phyloP scores from a whole-genome alignment of 257 asterid genomes.

The Osmanthus fragrans region DNA sequence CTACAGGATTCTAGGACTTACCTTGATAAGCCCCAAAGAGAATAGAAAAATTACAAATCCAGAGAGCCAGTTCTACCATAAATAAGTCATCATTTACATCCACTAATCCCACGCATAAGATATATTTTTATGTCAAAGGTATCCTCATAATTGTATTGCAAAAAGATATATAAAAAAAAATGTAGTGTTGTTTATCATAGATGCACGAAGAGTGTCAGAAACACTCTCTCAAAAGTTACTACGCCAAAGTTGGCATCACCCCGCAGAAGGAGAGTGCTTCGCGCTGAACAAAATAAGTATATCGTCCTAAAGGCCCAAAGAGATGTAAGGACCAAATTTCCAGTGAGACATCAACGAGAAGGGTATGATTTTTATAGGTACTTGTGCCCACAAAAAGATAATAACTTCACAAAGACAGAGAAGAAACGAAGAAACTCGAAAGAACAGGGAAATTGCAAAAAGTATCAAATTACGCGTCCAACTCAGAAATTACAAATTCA shows the following conservation, averaged over 20 bases:
- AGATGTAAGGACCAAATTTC: not conserved
- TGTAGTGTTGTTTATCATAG: not conserved
- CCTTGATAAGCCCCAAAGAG: not conserved
- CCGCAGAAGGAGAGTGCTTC: not conserved
- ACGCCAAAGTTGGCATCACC: not conserved
- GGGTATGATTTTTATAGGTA: not conserved
- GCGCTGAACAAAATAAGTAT: not conserved
- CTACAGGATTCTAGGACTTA: constrained; percentile 19
- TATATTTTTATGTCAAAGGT: not conserved
- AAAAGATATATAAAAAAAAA: not conserved
- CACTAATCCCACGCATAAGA: constrained; percentile 6
- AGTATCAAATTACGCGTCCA: constrained; percentile 11
- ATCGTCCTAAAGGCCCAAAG: not conserved
- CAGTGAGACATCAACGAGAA: too few species aligned
- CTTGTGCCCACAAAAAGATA: too few species aligned
- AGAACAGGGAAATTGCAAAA: not conserved
- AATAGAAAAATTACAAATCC: not conserved
- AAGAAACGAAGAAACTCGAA: constrained; percentile 12
- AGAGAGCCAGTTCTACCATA: not conserved
- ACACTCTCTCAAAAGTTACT: not conserved
- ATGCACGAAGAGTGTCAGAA: not conserved
- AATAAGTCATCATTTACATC: not conserved
- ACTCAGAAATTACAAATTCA: constrained; percentile 8
- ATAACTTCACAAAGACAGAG: not conserved
- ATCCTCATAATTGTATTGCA: not conserved